These are phyloP conservation scores for Aspergillus brunneoviolaceus DNA, from an alignment of 2,329 filamentous ascomycete species.

Conservation along the genomic window DNA sequence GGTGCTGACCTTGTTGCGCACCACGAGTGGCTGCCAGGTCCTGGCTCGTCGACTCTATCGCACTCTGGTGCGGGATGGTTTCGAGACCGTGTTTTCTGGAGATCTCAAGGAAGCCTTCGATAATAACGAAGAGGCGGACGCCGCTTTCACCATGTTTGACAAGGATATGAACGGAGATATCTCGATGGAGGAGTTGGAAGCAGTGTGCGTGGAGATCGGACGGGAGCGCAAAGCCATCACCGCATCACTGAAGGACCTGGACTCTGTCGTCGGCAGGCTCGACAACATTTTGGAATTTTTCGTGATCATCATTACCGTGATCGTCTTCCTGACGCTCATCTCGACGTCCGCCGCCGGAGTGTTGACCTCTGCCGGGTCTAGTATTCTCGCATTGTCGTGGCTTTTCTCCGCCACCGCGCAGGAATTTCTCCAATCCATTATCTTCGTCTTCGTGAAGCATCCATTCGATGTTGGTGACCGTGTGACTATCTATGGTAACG, in stretches of 20 bases:
- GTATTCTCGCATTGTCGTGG: constrained; percentile 88
- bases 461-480: constrained; percentile 95
- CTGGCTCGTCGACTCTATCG: constrained; percentile 85
- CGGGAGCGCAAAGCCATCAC: constrained; percentile 94
- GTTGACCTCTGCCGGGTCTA: constrained; percentile 83
- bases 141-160: constrained; percentile 89
- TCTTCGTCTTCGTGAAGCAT: constrained; percentile 97
- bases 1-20: constrained; percentile 72
- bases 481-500: constrained; percentile 87
- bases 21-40: constrained; percentile 72
- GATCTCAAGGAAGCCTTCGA: constrained; percentile 78
- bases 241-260: constrained; percentile 88
- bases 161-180: constrained; percentile 97
- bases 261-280: constrained; percentile 87
- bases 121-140: constrained; percentile 80
- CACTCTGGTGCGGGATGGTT: constrained; percentile 73
- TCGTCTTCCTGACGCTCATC: constrained; percentile 86
- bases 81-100: constrained; percentile 73
- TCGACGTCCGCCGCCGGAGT: constrained; percentile 88
- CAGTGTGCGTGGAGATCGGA: constrained; percentile 90
- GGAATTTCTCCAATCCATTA: constrained; percentile 88
- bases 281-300: constrained; percentile 88
- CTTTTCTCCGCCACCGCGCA: constrained; percentile 89
- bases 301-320: constrained; percentile 73
- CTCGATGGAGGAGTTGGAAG: constrained; percentile 89